These are phyloP conservation scores for Quercus berberidifolia DNA, from an alignment of 306 rosid genomes.

Conservation along the genomic window DNA sequence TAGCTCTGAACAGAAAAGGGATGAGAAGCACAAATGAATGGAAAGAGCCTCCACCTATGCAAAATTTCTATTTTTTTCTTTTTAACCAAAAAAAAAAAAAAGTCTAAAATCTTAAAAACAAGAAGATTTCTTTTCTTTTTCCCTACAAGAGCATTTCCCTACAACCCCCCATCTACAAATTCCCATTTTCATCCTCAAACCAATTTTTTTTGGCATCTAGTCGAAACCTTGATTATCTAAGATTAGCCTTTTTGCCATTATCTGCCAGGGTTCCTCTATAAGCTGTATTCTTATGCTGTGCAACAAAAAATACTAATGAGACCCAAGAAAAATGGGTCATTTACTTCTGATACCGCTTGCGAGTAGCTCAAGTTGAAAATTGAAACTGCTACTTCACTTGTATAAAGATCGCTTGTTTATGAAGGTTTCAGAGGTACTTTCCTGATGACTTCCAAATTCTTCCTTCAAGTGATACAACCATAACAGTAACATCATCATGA, in stretches of 20 bases:
- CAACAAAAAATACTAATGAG: constrained; percentile 20
- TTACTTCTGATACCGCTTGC: constrained; percentile 37
- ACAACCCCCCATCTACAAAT: constrained; percentile 36
- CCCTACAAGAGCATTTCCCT: constrained; percentile 46
- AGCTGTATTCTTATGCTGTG: constrained; percentile 36
- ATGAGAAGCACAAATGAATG: constrained; percentile 27
- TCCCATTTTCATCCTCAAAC: constrained; percentile 36
- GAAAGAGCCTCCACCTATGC: constrained; percentile 49
- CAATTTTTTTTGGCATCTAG: constrained; percentile 40
- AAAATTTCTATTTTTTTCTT: constrained; percentile 55
- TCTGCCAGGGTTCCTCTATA: constrained; percentile 24
- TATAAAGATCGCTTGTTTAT: constrained; percentile 21
- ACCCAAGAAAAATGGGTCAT: constrained; percentile 59
- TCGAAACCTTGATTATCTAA: constrained; percentile 24
- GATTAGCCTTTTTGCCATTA: constrained; percentile 30
- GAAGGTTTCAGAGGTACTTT: constrained; percentile 62
- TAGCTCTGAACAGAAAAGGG: constrained; percentile 22
- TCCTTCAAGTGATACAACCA: constrained; percentile 98
- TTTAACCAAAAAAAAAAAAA: constrained; percentile 19
- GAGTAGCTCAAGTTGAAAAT: constrained; percentile 27
- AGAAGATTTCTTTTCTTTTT: constrained; percentile 21
- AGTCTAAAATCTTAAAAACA: constrained; percentile 20
- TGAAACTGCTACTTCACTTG: constrained; percentile 22
- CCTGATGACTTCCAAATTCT: constrained; percentile 99
- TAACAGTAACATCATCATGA: constrained; percentile 97